phyloP scores from a whole-genome alignment of 495 filamentous ascomycete genomes.

The Penicillium tannophilum region DNA sequence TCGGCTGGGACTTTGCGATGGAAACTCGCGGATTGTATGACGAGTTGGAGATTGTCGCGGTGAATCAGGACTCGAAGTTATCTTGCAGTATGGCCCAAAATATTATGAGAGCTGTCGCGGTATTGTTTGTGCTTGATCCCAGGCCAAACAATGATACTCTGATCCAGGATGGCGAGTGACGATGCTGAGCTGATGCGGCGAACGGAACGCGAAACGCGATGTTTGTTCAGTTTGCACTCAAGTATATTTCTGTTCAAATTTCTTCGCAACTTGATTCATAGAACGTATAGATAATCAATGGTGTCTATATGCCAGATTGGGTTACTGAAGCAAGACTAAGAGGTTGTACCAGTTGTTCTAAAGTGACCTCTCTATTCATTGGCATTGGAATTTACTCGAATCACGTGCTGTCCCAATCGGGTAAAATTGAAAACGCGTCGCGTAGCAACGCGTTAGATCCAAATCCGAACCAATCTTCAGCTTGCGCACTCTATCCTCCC shows the following conservation, averaged over 20 bases:
- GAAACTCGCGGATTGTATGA: neutral
- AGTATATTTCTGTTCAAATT: neutral
- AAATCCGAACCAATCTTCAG: slow-evolving; percentile 15
- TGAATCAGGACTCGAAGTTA: neutral
- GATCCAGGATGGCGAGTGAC: neutral
- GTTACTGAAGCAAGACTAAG: neutral
- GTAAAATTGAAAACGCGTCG: slow-evolving; percentile 28
- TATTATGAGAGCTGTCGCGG: neutral
- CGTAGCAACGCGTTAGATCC: slow-evolving; percentile 33
- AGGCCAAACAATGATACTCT: neutral
- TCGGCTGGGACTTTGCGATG: neutral
- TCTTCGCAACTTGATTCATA: neutral
- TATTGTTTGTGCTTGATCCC: neutral
- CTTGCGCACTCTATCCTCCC: slow-evolving; percentile 22
- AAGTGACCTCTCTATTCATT: neutral
- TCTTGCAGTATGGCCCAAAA: neutral
- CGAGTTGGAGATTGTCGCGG: neutral
- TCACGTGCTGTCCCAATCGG: slow-evolving; percentile 4
- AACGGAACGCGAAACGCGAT: slow-evolving; percentile 17
- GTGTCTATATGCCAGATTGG: neutral
- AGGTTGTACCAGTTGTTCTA: neutral
- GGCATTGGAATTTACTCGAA: neutral
- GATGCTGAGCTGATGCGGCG: slow-evolving; percentile 6
- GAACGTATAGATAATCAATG: neutral
- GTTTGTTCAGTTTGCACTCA: slow-evolving; percentile 14